Evolutionary conservation across 73 alveolate genomes (phyloP), one percentile per base, ranked within the genome.

Genomic region (Paramecium biaurelia): DNA sequence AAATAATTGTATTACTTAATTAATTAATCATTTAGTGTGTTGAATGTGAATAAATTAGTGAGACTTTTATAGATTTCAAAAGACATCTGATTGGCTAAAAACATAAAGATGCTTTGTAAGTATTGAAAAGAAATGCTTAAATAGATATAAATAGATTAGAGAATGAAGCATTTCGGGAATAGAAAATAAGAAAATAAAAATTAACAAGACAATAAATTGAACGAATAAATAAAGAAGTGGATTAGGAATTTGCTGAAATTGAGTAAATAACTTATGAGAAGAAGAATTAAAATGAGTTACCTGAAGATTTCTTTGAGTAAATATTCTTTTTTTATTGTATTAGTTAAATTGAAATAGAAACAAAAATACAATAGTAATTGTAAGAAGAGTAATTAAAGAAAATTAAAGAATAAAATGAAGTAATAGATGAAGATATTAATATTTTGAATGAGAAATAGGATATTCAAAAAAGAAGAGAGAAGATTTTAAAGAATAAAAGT

Each of bases 61-160:
- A 63, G 45, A 63, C 84, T 12, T 14, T 63, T 38, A 30, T 24
- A 63, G 84, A 63, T 63, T 63, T 63, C 28, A 26, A 63, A n/a
- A 63, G 84, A 32, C 84, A 63, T 63, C 21, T 63, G 26, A 63
- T 63, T 32, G 45, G 45, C 7, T 26, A 63, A 32, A 63, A 12
- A 63, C 84, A 63, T 63, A 63, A 63, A 63, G 26, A 26, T 30
- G 84, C 84, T 63, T 63, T 30, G 49, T 32, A 63, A 63, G 84
- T 63, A 63, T 63, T 63, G 84, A 63, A 63, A 63, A 63, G 84
- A 63, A 63, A 63, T 32, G 84, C 84, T 24, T 63, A 63, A 63
- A 63, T 63, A 63, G 84, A 63, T 63, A 49, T 32, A 30, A 30
- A 26, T 63, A 30, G 26, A 63, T 63, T 63, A 24, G 84, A 63